A percentile compares a stretch with the other conserved stretches of the same genome.
These are phyloP conservation scores for Postia placenta DNA, from an alignment of 768 basidiomycete species.

Conservation along the genomic window DNA sequence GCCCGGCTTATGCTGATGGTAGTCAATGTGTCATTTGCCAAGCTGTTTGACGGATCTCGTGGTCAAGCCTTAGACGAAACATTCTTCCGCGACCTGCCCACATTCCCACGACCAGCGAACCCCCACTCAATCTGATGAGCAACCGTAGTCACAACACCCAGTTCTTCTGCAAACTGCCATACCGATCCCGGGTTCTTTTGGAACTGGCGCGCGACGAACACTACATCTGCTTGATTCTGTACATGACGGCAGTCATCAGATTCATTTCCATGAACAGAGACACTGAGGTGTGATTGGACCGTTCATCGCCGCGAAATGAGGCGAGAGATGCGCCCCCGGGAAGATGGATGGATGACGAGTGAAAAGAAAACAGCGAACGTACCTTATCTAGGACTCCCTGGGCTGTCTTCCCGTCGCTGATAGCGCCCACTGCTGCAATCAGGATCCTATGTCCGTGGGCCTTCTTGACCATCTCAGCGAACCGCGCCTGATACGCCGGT, in stretches of 20 bases:
- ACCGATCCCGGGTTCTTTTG: slow-evolving; percentile 51
- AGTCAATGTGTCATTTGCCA: too few relatives aligned
- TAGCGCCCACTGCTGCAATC: slow-evolving; percentile 50
- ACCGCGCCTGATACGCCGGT: slow-evolving; percentile 13
- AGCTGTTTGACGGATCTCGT: too few relatives aligned
- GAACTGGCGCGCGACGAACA: slow-evolving; percentile 35
- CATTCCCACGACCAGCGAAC: slow-evolving; percentile 30
- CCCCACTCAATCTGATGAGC: slow-evolving; percentile 55
- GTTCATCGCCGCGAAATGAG: not conserved
- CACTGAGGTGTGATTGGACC: not conserved
- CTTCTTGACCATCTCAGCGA: slow-evolving; percentile 32
- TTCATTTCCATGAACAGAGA: not conserved
- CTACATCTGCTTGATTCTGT: slow-evolving; percentile 51
- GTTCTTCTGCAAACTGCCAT: slow-evolving; percentile 48
- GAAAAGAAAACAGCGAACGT: not conserved
- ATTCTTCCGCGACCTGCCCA: slow-evolving; percentile 3
- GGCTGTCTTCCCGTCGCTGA: slow-evolving; percentile 50
- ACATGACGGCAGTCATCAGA: not conserved
- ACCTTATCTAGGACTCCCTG: slow-evolving; percentile 49
- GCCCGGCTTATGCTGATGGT: too few relatives aligned
- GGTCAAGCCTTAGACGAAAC: not conserved
- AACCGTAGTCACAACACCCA: slow-evolving; percentile 39
- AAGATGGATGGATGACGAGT: slow-evolving; percentile 29
- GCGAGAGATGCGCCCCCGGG: not conserved
- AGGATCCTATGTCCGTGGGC: slow-evolving; percentile 35